Conservation (phyloP, 2,329 filamentous ascomycete genomes). For the Aspergillus fumigatiaffinis region DNA sequence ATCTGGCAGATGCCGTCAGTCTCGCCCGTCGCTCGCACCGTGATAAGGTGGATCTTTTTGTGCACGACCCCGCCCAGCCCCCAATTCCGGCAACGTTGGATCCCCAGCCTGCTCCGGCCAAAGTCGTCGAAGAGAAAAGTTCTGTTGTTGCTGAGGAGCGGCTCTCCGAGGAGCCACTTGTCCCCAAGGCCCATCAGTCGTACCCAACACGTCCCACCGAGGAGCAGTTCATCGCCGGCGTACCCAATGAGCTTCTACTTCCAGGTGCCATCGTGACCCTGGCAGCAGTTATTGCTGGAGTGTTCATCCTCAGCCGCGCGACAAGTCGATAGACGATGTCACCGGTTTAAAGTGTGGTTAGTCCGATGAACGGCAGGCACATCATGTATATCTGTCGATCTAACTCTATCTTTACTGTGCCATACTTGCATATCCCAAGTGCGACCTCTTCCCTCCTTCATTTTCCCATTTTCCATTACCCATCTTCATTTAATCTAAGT, state of each 20-base stretch:
- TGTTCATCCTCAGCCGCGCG: conserved; percentile 80
- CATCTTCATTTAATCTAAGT: conserved; percentile 21
- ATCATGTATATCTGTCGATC: not conserved
- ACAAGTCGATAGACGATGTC: conserved; percentile 40
- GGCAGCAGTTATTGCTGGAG: conserved; percentile 87
- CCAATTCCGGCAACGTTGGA: conserved; percentile 65
- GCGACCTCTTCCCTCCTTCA: not conserved
- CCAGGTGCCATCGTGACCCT: conserved; percentile 94
- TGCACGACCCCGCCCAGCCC: conserved; percentile 89
- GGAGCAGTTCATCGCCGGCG: conserved; percentile 80
- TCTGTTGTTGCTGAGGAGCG: conserved; percentile 50
- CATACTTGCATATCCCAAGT: not conserved
- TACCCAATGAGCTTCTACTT: conserved; percentile 89
- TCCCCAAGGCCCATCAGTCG: conserved; percentile 42
- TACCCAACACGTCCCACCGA: conserved; percentile 51
- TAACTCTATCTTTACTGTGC: not conserved
- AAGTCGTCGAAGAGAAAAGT: conserved; percentile 45
- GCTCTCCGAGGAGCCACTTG: conserved; percentile 41
- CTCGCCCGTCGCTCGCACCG: conserved; percentile 71
- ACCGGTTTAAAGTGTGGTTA: not conserved
- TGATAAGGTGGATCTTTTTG: conserved; percentile 96
- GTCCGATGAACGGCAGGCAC: not conserved
- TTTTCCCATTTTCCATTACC: conserved; percentile 4
- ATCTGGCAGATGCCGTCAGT: conserved; percentile 83
- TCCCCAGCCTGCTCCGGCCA: conserved; percentile 51